Base-by-base conservation (phyloP, 495 filamentous ascomycete species). In the Daldinia loculata region DNA sequence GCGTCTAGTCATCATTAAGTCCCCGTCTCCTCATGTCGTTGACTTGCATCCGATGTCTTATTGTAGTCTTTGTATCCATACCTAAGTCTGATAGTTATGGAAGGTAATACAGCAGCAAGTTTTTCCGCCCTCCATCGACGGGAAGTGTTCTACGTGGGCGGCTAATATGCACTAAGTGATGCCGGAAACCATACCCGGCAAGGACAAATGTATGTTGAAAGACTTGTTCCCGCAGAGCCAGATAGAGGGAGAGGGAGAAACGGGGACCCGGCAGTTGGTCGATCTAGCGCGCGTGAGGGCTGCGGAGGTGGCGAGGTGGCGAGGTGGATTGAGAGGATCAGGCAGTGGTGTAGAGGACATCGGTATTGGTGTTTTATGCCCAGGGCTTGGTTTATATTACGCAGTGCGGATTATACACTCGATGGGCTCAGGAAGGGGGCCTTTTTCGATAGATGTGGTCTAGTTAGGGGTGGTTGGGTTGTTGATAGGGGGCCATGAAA, bases 131-230 rank as follows among this genome's bases (percentile, higher is more conserved):
- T 26, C 32, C 71, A 79, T 30, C 66, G 56, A 26, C 72, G 78
- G 5, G 70, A 77, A 27, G 83, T 84, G 11, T 84, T 86, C 71
- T 87, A 87, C 67, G 78, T 84, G 4, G 85, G 85, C 17, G 85
- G 84, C 24, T 63, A 81, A 15, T 85, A 84, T 67, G 73, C 80
- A 7, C 26, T 72, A 14, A 73, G 78, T 57, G 41, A 51, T 22
- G 56, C 66, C n/a, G 80, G 82, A 38, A 66, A 75, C 9, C 79
- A 84, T 69, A 60, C 82, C 9, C 75, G 83, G 52, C 74, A 78
- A 24, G 81, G 81, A 43, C 84, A 87, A 77, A 86, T 87, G 77
- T 87, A 88, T 72, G 85, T 88, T n/a, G 86, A 89, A 76, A 79
- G 82, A 43, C 71, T 89, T 43, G 76, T 74, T 12, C 86, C 86